Conservation (phyloP, 1,284 basidiomycete species). For the Ganoderma boninense region DNA sequence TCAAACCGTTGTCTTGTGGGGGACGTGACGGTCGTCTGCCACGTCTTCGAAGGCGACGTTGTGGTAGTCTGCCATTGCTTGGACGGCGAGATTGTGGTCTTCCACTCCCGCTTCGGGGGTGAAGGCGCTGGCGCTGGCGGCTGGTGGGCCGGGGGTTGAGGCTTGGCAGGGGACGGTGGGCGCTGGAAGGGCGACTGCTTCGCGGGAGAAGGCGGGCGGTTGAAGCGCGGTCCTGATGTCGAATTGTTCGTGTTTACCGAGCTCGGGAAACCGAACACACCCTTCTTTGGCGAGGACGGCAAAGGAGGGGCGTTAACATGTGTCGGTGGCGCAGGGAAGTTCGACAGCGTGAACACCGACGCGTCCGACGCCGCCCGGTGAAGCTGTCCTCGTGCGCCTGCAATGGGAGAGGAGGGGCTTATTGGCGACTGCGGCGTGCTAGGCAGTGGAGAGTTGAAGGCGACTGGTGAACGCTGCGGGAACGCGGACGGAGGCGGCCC, state of each 20-base stretch:
- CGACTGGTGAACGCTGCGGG: slow-evolving; percentile 23
- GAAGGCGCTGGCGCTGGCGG: not conserved
- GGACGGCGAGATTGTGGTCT: not conserved
- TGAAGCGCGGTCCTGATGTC: not conserved
- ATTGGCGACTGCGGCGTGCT: not conserved
- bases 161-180: slow-evolving; percentile 15
- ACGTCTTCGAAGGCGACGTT: slow-evolving; percentile 19
- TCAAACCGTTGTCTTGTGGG: not conserved
- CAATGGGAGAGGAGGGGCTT: not conserved
- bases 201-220: slow-evolving; percentile 20
- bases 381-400: slow-evolving; percentile 2
- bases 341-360: slow-evolving; percentile 39
- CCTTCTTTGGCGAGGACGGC: slow-evolving; percentile 24
- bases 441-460: slow-evolving; percentile 11
- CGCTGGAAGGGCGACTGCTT: slow-evolving; percentile 8
- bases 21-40: not conserved
- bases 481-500: slow-evolving; percentile 33
- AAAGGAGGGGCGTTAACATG: not conserved
- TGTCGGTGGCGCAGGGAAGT: slow-evolving; percentile 35
- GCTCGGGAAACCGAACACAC: slow-evolving; percentile 17
- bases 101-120: not conserved
- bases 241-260: not conserved
- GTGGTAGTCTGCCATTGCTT: not conserved
- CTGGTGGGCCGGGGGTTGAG: slow-evolving; percentile 6
- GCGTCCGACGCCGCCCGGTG: slow-evolving; percentile 28